Evolutionary conservation across 2,329 filamentous ascomycete species (phyloP).

Genomic region (Chalaropsis ovoidea): DNA sequence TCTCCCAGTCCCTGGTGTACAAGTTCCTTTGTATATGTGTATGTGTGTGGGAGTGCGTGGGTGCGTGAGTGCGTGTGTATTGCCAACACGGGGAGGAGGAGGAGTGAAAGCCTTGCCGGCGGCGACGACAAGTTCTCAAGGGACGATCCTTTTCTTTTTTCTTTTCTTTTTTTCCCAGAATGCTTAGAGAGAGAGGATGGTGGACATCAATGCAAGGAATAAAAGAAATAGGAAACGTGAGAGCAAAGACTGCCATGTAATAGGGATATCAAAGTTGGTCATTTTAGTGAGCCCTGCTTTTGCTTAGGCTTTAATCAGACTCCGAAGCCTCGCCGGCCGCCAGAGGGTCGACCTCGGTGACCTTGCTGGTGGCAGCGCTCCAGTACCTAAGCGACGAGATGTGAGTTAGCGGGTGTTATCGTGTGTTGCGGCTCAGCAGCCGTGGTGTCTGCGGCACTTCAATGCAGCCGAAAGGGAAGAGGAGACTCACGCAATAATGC

Average conservation of each 20-base stretch:
- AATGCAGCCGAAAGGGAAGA: neutral
- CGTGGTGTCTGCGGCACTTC: too few species aligned
- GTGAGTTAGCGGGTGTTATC: neutral
- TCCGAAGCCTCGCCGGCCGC: constrained; percentile 16
- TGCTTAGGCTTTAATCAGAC: constrained; percentile 16
- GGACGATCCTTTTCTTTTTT: neutral
- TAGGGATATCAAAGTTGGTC: neutral
- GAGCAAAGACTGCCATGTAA: constrained; percentile 1
- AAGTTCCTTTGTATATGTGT: neutral
- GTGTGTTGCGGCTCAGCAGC: neutral
- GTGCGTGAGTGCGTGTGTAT: too few species aligned
- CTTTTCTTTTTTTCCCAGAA: neutral
- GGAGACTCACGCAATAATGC: constrained; percentile 58
- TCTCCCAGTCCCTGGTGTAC: neutral
- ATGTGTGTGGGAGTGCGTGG: too few species aligned
- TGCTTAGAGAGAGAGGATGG: neutral
- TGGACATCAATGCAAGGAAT: constrained; percentile 11
- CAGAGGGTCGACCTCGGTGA: constrained; percentile 44
- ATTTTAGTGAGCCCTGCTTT: neutral
- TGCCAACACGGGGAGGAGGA: neutral
- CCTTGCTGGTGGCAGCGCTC: constrained; percentile 48
- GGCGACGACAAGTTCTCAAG: too few species aligned
- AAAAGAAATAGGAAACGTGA: neutral
- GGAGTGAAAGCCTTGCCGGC: neutral
- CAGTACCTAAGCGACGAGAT: constrained; percentile 44